Evolutionary conservation across 306 rosid species (phyloP).

Genomic region (Castanea crenata): DNA sequence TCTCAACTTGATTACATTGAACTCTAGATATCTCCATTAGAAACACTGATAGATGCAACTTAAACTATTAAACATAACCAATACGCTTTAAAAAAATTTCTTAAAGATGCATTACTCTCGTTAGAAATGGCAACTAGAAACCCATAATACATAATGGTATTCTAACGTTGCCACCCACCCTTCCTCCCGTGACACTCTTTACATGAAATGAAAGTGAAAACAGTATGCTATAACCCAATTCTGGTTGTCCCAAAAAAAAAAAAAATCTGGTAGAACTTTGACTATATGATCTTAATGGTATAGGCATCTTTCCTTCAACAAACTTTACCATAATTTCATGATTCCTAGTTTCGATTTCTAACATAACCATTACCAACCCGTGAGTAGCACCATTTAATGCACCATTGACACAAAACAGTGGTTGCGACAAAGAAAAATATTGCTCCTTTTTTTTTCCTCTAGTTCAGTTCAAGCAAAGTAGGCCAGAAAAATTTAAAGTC

Average conservation of each 20-base stretch:
- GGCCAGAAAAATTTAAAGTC: constrained; percentile 1
- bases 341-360: no score
- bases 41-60: no score
- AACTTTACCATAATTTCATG: no score
- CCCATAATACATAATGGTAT: background rate
- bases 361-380: background rate
- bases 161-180: background rate
- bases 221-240: no score
- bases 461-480: constrained; percentile 43
- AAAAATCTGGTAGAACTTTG: no score
- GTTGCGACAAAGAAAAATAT: constrained; percentile 8
- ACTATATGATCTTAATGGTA: no score
- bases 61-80: no score
- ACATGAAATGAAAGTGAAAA: background rate
- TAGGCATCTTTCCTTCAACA: no score
- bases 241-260: no score
- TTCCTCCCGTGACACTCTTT: background rate
- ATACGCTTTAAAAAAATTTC: no score
- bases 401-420: background rate
- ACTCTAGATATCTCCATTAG: no score
- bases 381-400: background rate
- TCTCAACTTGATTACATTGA: no score
- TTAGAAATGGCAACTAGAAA: background rate
- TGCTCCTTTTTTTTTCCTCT: constrained; percentile 37
- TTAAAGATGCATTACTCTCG: background rate